Percentiles rank a stretch among this genome's conserved stretches.
phyloP scores from a whole-genome alignment of 805 yeast genomes.

The Candida lessepsii region DNA sequence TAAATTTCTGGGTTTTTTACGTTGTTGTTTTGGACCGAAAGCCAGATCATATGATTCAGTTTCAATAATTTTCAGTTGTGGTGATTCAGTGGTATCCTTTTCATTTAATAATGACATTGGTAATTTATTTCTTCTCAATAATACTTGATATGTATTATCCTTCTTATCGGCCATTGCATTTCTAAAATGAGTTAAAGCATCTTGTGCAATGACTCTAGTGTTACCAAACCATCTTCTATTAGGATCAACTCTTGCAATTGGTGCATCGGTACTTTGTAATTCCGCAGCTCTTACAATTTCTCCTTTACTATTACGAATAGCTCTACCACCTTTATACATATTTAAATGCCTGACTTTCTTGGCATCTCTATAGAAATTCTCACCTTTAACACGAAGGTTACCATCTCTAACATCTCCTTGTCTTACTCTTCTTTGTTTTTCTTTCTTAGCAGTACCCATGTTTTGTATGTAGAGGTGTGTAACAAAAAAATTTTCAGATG shows the following conservation, averaged over 20 bases:
- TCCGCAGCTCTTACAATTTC: conserved; percentile 85
- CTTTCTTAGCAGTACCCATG: conserved; percentile 95
- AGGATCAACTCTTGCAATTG: conserved; percentile 92
- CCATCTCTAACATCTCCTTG: conserved; percentile 84
- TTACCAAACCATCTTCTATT: conserved; percentile 97
- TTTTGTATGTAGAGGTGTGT: too few species aligned
- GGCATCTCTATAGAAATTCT: conserved; percentile 93
- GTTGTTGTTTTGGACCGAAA: conserved; percentile 93
- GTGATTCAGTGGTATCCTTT: conserved; percentile 71
- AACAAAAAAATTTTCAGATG: conserved; percentile 10
- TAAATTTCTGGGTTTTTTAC: conserved; percentile 79
- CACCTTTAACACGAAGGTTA: conserved; percentile 92
- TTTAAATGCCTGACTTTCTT: conserved; percentile 84
- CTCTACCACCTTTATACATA: conserved; percentile 92
- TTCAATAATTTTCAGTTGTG: conserved; percentile 77
- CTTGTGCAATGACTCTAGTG: conserved; percentile 96
- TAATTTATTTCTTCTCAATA: conserved; percentile 82
- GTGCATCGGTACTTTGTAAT: conserved; percentile 82
- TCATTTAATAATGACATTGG: conserved; percentile 96
- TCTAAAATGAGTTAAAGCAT: conserved; percentile 90
- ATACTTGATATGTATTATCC: conserved; percentile 79
- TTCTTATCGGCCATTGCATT: conserved; percentile 88
- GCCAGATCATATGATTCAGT: conserved; percentile 80
- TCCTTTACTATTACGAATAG: conserved; percentile 82
- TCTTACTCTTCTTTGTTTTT: conserved; percentile 80